Percentiles rank a stretch among this genome's conserved stretches.
These are phyloP conservation scores for Pulveroboletus sp. DNA, from an alignment of 768 basidiomycete genomes.

Conservation along the genomic window DNA sequence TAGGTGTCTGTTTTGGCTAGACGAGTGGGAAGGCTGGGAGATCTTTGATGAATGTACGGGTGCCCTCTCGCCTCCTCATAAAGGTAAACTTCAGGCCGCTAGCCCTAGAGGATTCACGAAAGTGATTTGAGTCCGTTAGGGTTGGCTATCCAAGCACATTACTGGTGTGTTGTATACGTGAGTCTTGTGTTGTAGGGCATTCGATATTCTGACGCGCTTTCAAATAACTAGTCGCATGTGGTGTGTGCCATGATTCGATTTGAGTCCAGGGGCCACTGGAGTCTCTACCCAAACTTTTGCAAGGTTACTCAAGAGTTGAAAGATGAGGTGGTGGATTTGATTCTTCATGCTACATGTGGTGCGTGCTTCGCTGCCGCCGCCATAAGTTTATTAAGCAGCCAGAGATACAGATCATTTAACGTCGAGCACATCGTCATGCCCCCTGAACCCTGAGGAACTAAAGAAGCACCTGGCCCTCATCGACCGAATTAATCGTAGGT, in stretches of 20 bases:
- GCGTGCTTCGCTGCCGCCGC: background rate
- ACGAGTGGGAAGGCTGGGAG: conserved; percentile 34
- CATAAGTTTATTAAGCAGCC: background rate
- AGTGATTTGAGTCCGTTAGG: conserved; percentile 15
- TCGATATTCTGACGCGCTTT: conserved; percentile 7
- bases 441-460: conserved; percentile 16
- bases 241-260: background rate
- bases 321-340: conserved; percentile 22
- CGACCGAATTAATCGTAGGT: conserved; percentile 22
- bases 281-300: conserved; percentile 27
- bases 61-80: conserved; percentile 17
- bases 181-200: background rate
- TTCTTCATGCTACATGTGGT: conserved; percentile 29
- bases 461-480: conserved; percentile 24
- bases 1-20: conserved; percentile 52
- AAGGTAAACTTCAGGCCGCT: conserved; percentile 11
- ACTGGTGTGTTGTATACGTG: conserved; percentile 29
- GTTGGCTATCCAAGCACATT: conserved; percentile 32
- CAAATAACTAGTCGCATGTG: background rate
- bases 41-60: conserved; percentile 29
- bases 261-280: conserved; percentile 34
- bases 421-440: conserved; percentile 23
- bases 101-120: background rate
- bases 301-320: conserved; percentile 23
- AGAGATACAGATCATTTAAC: conserved; percentile 25